Percentiles rank a stretch among this genome's conserved stretches.
These are phyloP conservation scores for Begonia peltatifolia DNA, from an alignment of 306 rosid species.

Conservation along the genomic window DNA sequence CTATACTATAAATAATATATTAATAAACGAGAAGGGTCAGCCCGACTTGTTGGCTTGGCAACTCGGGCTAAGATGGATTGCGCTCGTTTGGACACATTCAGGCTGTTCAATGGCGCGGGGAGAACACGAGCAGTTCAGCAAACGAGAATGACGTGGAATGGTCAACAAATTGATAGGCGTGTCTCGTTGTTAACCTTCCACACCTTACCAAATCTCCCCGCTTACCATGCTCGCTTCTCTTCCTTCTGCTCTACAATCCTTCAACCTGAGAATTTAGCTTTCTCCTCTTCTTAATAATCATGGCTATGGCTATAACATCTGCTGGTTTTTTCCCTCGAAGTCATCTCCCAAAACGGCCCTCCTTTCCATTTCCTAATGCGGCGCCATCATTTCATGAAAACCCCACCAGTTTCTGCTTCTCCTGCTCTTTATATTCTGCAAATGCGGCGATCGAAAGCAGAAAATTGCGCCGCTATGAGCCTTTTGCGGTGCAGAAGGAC, in stretches of 20 bases:
- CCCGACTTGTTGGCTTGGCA: too few species aligned
- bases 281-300: slow-evolving; percentile 1
- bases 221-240: slow-evolving; percentile 1
- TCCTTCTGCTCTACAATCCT: neutral
- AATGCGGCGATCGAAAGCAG: slow-evolving; percentile 3
- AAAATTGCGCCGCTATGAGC: slow-evolving; percentile 4
- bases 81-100: too few species aligned
- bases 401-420: slow-evolving; percentile 12
- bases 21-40: too few species aligned
- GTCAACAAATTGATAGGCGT: slow-evolving; percentile 21
- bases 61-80: too few species aligned
- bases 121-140: too few species aligned
- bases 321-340: slow-evolving; percentile 8
- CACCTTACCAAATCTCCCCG: neutral
- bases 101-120: too few species aligned
- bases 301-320: slow-evolving; percentile 32
- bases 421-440: slow-evolving; percentile 7
- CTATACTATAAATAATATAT: too few species aligned
- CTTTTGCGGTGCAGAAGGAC: slow-evolving; percentile 9
- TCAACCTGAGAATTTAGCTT: too few species aligned
- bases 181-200: slow-evolving; percentile 60
- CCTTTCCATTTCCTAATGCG: slow-evolving; percentile 10
- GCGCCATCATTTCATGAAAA: neutral
- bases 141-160: slow-evolving; percentile 22
- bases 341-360: slow-evolving; percentile 9